Evolutionary conservation across 2,329 filamentous ascomycete genomes (phyloP).

Genomic region (Daldinia sp.): DNA sequence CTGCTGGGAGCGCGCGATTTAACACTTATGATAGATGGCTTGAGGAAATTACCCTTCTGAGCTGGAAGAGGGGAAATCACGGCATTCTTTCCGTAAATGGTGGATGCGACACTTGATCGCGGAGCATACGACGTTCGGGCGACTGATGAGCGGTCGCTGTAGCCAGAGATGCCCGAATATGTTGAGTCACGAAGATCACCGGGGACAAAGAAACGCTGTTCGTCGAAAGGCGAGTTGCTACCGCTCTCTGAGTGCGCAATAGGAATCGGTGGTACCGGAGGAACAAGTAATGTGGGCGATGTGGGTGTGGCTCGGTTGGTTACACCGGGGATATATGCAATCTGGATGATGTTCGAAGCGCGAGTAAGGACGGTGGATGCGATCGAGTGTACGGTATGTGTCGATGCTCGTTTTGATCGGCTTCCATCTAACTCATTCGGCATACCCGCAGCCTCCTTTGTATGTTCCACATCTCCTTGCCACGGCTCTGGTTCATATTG

Average conservation of each 20-base stretch:
- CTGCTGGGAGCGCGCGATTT: slow-evolving; percentile 71
- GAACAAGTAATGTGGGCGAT: slow-evolving; percentile 82
- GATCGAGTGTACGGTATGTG: slow-evolving; percentile 88
- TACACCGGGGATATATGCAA: slow-evolving; percentile 97
- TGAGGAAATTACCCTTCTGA: slow-evolving; percentile 85
- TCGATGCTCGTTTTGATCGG: slow-evolving; percentile 75
- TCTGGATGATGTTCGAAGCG: slow-evolving; percentile 98
- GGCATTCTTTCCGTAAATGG: slow-evolving; percentile 91
- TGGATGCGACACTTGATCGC: slow-evolving; percentile 84
- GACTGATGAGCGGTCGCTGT: slow-evolving; percentile 68
- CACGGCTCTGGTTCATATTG: slow-evolving; percentile 67
- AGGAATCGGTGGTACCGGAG: slow-evolving; percentile 94
- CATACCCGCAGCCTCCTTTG: slow-evolving; percentile 46
- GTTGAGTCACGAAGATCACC: slow-evolving; percentile 90
- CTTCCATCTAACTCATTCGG: slow-evolving; percentile 51
- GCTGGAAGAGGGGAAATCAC: slow-evolving; percentile 79
- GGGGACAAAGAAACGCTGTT: slow-evolving; percentile 93
- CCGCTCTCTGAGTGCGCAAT: slow-evolving; percentile 67
- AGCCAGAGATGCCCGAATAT: slow-evolving; percentile 78
- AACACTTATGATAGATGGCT: slow-evolving; percentile 92
- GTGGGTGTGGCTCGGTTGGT: slow-evolving; percentile 88
- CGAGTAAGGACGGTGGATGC: slow-evolving; percentile 94
- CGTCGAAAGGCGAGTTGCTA: slow-evolving; percentile 67
- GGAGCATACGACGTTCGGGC: slow-evolving; percentile 66
- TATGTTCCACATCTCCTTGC: slow-evolving; percentile 62